Conservation (phyloP, 192 early-diverging fungal species). For the Backusella tuberculispora region DNA sequence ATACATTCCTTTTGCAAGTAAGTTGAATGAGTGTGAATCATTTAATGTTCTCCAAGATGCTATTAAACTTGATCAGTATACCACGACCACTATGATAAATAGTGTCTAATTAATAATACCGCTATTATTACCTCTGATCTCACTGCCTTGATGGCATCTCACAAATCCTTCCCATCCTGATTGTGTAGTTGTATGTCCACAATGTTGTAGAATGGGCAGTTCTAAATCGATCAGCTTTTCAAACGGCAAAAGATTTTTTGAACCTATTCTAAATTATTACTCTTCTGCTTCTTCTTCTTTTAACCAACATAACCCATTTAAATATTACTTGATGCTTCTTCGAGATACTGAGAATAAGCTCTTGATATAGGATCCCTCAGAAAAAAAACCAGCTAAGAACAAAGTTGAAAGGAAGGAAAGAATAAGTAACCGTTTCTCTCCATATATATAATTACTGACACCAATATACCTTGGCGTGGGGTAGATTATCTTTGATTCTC, state of each 20-base stretch:
- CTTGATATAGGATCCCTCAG: conserved; percentile 55
- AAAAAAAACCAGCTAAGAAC: conserved; percentile 43
- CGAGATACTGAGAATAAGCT: conserved; percentile 52
- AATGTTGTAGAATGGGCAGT: conserved; percentile 36
- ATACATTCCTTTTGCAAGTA: conserved; percentile 41
- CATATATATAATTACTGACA: not conserved
- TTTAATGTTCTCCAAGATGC: conserved; percentile 13
- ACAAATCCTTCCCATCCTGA: conserved; percentile 41
- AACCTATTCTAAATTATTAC: not conserved
- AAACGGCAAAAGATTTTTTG: conserved; percentile 25
- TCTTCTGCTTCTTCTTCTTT: not conserved
- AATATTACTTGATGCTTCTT: conserved; percentile 18
- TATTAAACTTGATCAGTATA: not conserved
- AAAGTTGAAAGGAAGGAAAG: not conserved
- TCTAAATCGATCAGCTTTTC: conserved; percentile 39
- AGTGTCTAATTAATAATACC: not conserved
- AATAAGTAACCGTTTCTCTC: not conserved
- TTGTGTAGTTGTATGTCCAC: conserved; percentile 39
- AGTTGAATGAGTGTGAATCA: conserved; percentile 26
- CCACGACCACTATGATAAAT: not conserved
- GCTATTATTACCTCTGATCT: conserved; percentile 25
- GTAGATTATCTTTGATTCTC: conserved; percentile 50
- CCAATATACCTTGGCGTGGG: conserved; percentile 46
- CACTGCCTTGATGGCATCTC: conserved; percentile 40
- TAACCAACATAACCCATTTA: not conserved